Evolutionary conservation across 148 eudicot genomes (phyloP), one percentile per base, ranked within the genome.

Genomic region (Camellia sinensis): DNA sequence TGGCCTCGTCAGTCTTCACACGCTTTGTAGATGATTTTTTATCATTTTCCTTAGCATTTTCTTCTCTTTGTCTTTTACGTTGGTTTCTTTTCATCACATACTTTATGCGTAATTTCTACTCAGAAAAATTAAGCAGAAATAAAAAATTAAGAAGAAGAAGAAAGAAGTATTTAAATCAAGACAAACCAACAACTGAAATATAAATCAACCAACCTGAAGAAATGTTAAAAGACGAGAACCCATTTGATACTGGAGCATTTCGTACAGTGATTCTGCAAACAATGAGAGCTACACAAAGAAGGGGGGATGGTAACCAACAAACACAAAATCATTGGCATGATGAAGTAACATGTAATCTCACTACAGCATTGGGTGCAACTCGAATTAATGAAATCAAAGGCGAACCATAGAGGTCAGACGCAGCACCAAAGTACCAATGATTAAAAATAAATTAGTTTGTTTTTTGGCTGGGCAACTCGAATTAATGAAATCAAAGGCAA

Each of bases 191-290:
- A 66, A 57, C 48, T 52, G 62, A 15, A 29, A 65, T 71, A 76
- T 67, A 43, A 62, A 8, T 70, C 50, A 44, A 64, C 21, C 7
- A 40, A 93, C 99, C 99, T 96, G 93, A 78, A 96, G 91, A 88
- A 96, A 96, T 48, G 84, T 69, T 54, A 93, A 85, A 41, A 94
- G 83, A 67, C 92, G 93, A 81, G 80, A 87, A 61, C 94, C 97
- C 99, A 96, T 96, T 83, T 93, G 87, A 84, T 85, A 92, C 79
- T 96, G 98, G 80, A 96, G 97, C 99, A 96, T 96, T 87, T 96
- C 99, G 78, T 92, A 89, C 17, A 96, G 80, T n/a, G 98, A 88
- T 79, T 96, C 99, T 5, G 99, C 99, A 86, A 96, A 93, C 17
- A 96, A 73, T 21, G 98, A 96, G 74, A 96, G 87, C 99, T 96